These are phyloP conservation scores for Penicillium manginii DNA, from an alignment of 495 filamentous ascomycete genomes.

Conservation along the genomic window DNA sequence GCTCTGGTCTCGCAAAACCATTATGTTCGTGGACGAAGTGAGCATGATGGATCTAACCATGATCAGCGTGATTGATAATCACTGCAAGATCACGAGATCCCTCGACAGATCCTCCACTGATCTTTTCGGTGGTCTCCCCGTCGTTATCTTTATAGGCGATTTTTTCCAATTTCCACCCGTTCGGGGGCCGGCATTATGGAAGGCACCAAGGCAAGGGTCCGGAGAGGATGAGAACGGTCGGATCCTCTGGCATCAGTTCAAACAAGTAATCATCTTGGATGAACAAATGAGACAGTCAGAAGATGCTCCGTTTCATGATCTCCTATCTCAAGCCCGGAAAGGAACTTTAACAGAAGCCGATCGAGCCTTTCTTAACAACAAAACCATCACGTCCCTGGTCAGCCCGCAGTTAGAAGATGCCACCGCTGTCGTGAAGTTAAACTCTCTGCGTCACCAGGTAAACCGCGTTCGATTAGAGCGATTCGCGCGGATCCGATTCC, in stretches of 20 bases:
- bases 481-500: background rate
- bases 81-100: background rate
- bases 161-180: constrained; percentile 2
- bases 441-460: background rate
- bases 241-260: constrained; percentile 16
- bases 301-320: background rate
- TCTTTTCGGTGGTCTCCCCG: background rate
- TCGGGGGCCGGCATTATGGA: background rate
- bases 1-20: constrained; percentile 8
- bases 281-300: constrained; percentile 4
- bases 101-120: background rate
- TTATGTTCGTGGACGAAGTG: constrained; percentile 11
- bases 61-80: background rate
- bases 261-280: constrained; percentile 5
- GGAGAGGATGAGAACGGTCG: constrained; percentile 1
- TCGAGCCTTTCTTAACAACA: background rate
- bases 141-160: constrained; percentile 1
- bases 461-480: background rate
- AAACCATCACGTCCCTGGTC: background rate
- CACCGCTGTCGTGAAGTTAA: background rate
- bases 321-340: background rate
- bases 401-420: background rate
- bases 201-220: background rate
- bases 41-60: constrained; percentile 11
- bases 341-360: background rate